These are phyloP conservation scores for Medakamo hakoo DNA, from an alignment of 139 green algal genomes.

Conservation along the genomic window DNA sequence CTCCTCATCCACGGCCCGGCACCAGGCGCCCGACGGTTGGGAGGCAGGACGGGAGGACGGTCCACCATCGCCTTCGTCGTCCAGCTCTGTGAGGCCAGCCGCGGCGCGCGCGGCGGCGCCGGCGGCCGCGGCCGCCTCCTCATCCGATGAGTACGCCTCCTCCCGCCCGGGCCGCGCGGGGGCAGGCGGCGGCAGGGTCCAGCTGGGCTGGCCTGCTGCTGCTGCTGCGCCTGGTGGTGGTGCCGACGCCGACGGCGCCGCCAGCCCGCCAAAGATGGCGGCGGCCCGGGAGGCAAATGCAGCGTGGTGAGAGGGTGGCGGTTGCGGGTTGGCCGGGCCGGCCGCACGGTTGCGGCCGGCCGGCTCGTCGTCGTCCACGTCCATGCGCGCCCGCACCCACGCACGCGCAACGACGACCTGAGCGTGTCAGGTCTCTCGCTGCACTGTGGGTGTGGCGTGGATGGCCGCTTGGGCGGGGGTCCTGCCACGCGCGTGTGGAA, in stretches of 20 bases:
- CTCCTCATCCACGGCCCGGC: constrained; percentile 11
- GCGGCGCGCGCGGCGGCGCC: not conserved
- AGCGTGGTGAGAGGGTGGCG: no score
- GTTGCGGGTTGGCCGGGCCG: no score
- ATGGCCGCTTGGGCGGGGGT: no score
- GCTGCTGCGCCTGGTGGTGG: not conserved
- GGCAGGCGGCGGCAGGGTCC: not conserved
- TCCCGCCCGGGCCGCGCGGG: constrained; percentile 1
- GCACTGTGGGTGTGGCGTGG: no score
- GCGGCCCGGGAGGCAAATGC: constrained; percentile 2
- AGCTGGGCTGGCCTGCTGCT: not conserved
- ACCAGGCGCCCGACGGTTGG: constrained; percentile 2
- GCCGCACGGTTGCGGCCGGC: no score
- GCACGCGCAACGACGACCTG: no score
- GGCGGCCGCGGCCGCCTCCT: constrained; percentile 2
- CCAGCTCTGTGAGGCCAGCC: not conserved
- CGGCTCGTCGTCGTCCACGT: no score
- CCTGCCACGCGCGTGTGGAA: no score
- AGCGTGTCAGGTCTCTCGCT: no score
- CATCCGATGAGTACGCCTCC: constrained; percentile 6
- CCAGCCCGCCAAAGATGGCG: constrained; percentile 7
- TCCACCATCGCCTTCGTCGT: not conserved
- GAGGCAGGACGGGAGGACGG: not conserved
- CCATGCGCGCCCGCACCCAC: no score
- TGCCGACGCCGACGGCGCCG: not conserved